Conservation (phyloP, 2,329 filamentous ascomycete genomes). For the Aspergillus phoenicis region DNA sequence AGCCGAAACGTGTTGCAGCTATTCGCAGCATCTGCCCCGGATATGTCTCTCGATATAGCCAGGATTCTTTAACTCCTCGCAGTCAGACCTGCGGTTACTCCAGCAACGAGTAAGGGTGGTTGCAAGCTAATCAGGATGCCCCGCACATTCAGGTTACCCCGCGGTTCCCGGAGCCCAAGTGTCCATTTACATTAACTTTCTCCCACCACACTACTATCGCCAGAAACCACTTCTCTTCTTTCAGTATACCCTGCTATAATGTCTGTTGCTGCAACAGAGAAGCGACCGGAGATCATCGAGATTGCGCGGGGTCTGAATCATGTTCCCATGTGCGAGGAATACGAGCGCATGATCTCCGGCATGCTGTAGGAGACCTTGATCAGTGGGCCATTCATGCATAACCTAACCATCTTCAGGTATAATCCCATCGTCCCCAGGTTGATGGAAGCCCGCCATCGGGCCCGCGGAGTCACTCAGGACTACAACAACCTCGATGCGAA, state of each 20-base stretch:
- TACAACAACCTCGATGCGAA: conserved; percentile 35
- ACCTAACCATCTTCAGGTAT: conserved; percentile 25
- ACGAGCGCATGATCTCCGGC: conserved; percentile 40
- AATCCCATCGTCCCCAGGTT: conserved; percentile 31
- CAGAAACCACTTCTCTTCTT: no score
- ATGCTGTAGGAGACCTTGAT: conserved; percentile 31
- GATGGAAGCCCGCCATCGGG: conserved; percentile 32
- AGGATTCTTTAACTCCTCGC: no score
- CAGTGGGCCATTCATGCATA: no score
- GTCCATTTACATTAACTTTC: no score
- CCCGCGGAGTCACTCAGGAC: conserved; percentile 30
- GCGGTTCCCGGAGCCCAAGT: no score
- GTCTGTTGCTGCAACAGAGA: conserved; percentile 25
- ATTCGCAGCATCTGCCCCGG: no score
- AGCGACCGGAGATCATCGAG: conserved; percentile 35
- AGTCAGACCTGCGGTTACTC: no score
- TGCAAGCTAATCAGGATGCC: conserved; percentile 25
- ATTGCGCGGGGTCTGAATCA: conserved; percentile 30
- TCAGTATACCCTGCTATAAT: not conserved
- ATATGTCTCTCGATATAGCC: no score
- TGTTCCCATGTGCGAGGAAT: conserved; percentile 37
- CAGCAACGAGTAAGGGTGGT: no score
- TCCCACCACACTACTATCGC: no score
- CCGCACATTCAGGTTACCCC: conserved; percentile 23
- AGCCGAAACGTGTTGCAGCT: no score